Evolutionary conservation across 2,329 filamentous ascomycete species (phyloP), one percentile per base, ranked within the genome.

Genomic region (Sporothrix curviconia): DNA sequence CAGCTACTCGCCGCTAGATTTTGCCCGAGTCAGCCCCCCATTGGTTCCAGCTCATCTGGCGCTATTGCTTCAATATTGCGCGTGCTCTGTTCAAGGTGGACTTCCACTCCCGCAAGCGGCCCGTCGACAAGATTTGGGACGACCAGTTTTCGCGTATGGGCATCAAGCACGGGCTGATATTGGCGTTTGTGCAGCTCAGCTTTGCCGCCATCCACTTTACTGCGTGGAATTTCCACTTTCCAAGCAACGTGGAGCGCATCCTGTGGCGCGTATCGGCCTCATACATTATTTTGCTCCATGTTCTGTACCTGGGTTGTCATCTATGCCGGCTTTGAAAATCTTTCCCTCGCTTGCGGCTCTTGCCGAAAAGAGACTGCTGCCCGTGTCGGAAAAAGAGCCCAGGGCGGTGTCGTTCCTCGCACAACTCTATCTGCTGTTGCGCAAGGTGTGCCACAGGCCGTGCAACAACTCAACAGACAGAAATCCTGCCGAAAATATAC

Each of bases 81-180:
- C 9, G 22, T 17, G 22, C n/a, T n/a, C n/a, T 43, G 2, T 43
- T 32, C 3, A 37, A 37, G 2, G 4, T 32, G 3, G 8, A 32
- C 24, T 53, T 53, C 37, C 50, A 53, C 37, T 6, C 15, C 3
- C 5, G 1, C 7, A n/a, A 14, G 28, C 50, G 50, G 25, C 50
- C 50, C 7, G 17, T 53, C n/a, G 50, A 53, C 24, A 53, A 53
- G 50, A 24, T 53, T n/a, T 53, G 50, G 50, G 37, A 53, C 25
- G 50, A 53, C 36, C 22, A 40, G 37, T 53, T 53, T 19, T 4
- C 37, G 4, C 50, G 19, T 11, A 11, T 53, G n/a, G 37, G 50
- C n/a, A 9, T 19, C 36, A 4, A 6, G 37, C 37, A 42, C 24
- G 11, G 50, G 14, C 7, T 14, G 5, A 17, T 30, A 2, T 28